phyloP scores from a whole-genome alignment of 257 asterid genomes.

The Penstemon newberryi region DNA sequence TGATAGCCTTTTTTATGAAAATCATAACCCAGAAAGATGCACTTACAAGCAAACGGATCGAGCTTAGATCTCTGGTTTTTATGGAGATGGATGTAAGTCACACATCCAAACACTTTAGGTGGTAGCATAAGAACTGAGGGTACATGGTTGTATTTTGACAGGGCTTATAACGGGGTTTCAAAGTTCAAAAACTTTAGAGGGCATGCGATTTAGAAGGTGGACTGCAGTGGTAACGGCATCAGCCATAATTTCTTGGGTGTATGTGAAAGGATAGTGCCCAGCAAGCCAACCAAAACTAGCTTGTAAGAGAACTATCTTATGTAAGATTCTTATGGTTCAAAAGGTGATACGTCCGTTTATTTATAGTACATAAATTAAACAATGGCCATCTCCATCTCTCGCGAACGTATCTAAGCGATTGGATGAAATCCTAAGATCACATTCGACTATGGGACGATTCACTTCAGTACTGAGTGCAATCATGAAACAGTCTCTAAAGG shows the following conservation, averaged over 20 bases:
- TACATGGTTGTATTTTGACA: not conserved
- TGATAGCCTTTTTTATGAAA: not conserved
- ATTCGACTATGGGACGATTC: no score
- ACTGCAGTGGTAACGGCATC: not conserved
- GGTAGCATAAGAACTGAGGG: not conserved
- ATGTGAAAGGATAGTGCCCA: no score
- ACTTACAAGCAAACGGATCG: not conserved
- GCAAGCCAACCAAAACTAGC: no score
- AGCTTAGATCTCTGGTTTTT: slow-evolving; percentile 9
- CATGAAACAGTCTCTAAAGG: no score
- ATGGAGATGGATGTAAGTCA: not conserved
- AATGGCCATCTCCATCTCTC: no score
- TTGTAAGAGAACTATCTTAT: no score
- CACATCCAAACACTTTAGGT: not conserved
- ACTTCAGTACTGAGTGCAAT: no score
- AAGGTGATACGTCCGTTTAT: no score
- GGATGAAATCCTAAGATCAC: no score
- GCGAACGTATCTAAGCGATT: no score
- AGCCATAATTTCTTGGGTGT: not conserved
- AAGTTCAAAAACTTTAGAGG: not conserved
- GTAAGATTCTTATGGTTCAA: no score
- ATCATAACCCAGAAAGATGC: not conserved
- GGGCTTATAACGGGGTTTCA: not conserved
- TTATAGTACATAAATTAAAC: no score
- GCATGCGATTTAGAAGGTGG: not conserved